Evolutionary conservation across 2,329 filamentous ascomycete genomes (phyloP), one percentile per base, ranked within the genome.

Genomic region (Aspergillus fumigatus): DNA sequence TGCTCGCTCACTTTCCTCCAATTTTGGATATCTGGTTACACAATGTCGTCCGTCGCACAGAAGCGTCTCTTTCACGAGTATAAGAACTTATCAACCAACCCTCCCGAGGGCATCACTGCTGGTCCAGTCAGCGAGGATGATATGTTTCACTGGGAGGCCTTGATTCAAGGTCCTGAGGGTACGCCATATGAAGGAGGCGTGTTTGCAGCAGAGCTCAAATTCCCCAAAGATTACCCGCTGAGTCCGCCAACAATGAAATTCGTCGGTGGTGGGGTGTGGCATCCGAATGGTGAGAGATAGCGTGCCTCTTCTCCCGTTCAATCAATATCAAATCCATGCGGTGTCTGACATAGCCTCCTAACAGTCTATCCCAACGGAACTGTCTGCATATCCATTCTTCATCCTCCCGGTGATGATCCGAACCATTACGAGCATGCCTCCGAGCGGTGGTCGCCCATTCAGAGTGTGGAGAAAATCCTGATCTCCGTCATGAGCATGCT

Each of bases 401-500:
- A 97, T 75, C 88, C 93, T 3, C 93, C 93, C 2, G 93, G 94
- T 68, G 93, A 97, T 77, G 93, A 97, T 75, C 94, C 94, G 54
- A 97, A 97, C 79, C 92, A 96, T 80, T 97, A 97, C 82, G 93
- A 97, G 76, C 90, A 93, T 67, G 93, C 94, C 7, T 92, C 89
- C 1, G 94, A 97, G 79, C 87, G 93, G 61, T 97, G 93, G 93
- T 93, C 89, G 27, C 93, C 93, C 11, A 96, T 97, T 61, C 94
- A 97, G 79, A 94, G 89, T 58, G 93, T 97, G 64, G 94, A 97
- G 78, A 97, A 97, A 81, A 97, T 97, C 65, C 81, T 97, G 65
- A 92, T 97, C 56, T 92, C 87, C 50, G 93, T 97, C 59, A 97
- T 97, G 88, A 96, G 91, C 76, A 97, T 97, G 92, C 84, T 97